These are phyloP conservation scores for Coemansia sp. DNA, from an alignment of 192 early-diverging fungal species.

Conservation along the genomic window DNA sequence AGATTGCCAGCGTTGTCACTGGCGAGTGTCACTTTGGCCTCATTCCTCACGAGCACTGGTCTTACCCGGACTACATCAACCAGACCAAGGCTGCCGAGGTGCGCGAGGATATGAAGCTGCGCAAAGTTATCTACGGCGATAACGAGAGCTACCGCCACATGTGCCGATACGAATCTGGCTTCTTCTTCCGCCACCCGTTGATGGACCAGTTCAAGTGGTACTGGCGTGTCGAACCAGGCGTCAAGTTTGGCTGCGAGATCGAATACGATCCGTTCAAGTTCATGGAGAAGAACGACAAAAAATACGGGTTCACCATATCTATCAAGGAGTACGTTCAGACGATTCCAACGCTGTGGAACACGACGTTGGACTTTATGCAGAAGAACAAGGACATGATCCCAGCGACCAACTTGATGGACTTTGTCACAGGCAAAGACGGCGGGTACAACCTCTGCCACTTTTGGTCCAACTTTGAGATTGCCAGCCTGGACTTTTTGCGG, in stretches of 20 bases:
- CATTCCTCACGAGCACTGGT: conserved; percentile 75
- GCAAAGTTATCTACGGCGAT: conserved; percentile 60
- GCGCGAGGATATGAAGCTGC: conserved; percentile 54
- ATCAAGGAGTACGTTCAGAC: conserved; percentile 59
- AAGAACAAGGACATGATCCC: too few species aligned
- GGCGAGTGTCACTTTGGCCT: conserved; percentile 62
- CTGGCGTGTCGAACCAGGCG: conserved; percentile 73
- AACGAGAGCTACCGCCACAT: conserved; percentile 70
- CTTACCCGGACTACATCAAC: conserved; percentile 77
- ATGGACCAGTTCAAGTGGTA: conserved; percentile 61
- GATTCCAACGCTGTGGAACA: conserved; percentile 66
- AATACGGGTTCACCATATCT: conserved; percentile 70
- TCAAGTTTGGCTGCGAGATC: conserved; percentile 70
- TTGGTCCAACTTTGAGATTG: conserved; percentile 84
- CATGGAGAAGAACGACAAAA: conserved; percentile 64
- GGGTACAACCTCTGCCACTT: conserved; percentile 63
- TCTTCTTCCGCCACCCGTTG: conserved; percentile 63
- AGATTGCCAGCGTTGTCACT: conserved; percentile 54
- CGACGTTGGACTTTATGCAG: too few species aligned
- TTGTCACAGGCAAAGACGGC: too few species aligned
- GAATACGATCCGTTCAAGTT: conserved; percentile 68
- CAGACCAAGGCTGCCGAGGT: conserved; percentile 53
- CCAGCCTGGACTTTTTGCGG: conserved; percentile 62
- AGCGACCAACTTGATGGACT: too few species aligned
- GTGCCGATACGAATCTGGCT: conserved; percentile 67